Percentiles rank a stretch among this genome's conserved stretches.
Conservation (phyloP, 345 rosid genomes). For the Pistacia integerrima region DNA sequence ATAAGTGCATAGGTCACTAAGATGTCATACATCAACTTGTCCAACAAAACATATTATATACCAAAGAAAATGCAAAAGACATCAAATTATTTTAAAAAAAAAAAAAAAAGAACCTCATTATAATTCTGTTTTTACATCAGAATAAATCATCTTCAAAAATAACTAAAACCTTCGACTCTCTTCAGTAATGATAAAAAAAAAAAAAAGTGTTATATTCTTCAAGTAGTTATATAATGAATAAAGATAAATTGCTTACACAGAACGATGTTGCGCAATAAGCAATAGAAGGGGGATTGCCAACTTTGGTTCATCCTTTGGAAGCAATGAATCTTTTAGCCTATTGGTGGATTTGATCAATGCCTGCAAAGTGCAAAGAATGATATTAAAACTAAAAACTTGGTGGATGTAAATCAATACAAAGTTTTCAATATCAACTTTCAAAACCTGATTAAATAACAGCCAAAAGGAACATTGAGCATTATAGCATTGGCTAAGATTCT, state of each 20-base stretch:
- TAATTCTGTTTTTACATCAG: background rate
- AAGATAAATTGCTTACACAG: conserved; percentile 64
- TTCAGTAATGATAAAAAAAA: background rate
- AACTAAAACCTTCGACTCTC: background rate
- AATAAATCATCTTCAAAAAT: background rate
- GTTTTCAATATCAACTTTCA: background rate
- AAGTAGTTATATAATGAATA: conserved; percentile 2
- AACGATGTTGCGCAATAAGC: conserved; percentile 94
- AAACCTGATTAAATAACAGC: background rate
- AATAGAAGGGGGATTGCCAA: conserved; percentile 87
- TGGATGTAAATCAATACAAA: background rate
- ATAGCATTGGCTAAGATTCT: background rate
- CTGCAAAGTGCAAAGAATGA: conserved; percentile 58
- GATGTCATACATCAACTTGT: background rate
- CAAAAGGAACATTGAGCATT: background rate
- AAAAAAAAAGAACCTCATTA: background rate
- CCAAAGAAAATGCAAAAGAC: background rate
- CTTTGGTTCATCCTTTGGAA: conserved; percentile 93
- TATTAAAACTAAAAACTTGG: conserved; percentile 2
- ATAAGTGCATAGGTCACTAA: no score
- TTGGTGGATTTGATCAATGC: conserved; percentile 91
- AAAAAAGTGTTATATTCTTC: background rate
- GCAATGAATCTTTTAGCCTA: conserved; percentile 89
- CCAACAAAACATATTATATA: background rate
- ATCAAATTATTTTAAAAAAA: background rate